phyloP scores from a whole-genome alignment of 495 filamentous ascomycete genomes.

The Daldinia caldariorum region DNA sequence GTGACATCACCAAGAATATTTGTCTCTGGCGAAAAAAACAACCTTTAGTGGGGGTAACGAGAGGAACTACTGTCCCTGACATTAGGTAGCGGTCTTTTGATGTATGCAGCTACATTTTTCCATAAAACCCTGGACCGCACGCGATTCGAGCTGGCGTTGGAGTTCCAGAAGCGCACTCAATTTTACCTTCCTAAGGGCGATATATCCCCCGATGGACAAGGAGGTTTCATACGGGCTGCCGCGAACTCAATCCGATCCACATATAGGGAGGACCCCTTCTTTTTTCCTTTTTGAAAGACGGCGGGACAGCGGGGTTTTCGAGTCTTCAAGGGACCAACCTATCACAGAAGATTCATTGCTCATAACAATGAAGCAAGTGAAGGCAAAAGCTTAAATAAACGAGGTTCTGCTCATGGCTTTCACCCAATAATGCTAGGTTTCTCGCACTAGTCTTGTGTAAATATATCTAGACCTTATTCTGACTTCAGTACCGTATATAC shows the following conservation, averaged over 20 bases:
- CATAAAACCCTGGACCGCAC: constrained; percentile 14
- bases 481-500: constrained; percentile 2
- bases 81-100: neutral
- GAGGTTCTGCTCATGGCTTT: constrained; percentile 18
- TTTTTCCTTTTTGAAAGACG: constrained; percentile 28
- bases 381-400: constrained; percentile 29
- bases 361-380: constrained; percentile 22
- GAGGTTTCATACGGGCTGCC: constrained; percentile 35
- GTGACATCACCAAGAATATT: constrained; percentile 4
- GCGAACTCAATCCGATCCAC: constrained; percentile 44
- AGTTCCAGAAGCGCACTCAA: constrained; percentile 22
- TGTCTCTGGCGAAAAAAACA: neutral
- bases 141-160: constrained; percentile 10
- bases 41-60: constrained; percentile 1
- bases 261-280: constrained; percentile 20
- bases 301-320: constrained; percentile 46
- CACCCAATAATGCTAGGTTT: neutral
- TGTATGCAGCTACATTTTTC: constrained; percentile 19
- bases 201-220: constrained; percentile 44
- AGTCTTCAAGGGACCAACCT: constrained; percentile 31
- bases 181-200: constrained; percentile 37
- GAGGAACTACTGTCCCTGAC: constrained; percentile 6
- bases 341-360: constrained; percentile 32
- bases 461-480: neutral
- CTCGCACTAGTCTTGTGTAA: neutral